A percentile compares a stretch with the other conserved stretches of the same genome.
phyloP scores from a whole-genome alignment of 805 yeast species.

The Scheffersomyces coipomensis region DNA sequence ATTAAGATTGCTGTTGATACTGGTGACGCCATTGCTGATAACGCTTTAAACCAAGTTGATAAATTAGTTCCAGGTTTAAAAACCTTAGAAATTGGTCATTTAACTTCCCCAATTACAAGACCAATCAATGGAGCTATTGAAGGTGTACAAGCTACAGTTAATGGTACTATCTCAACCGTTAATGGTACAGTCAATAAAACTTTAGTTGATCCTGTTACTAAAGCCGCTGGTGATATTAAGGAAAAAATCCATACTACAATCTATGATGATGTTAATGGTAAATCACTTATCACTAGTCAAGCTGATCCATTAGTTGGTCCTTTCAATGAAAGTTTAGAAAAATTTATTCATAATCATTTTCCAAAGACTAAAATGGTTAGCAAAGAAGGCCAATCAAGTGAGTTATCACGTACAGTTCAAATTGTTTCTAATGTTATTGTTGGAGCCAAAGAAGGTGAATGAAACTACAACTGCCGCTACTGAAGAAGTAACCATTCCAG shows the following conservation, averaged over 20 bases:
- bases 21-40: slow-evolving; percentile 54
- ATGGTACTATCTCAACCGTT: slow-evolving; percentile 6
- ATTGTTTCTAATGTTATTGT: slow-evolving; percentile 38
- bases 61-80: slow-evolving; percentile 55
- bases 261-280: slow-evolving; percentile 54
- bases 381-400: slow-evolving; percentile 50
- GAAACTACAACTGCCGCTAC: too few species aligned
- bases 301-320: slow-evolving; percentile 65
- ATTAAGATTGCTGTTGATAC: slow-evolving; percentile 46
- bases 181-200: slow-evolving; percentile 12
- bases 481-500: too few species aligned
- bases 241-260: slow-evolving; percentile 48
- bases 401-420: slow-evolving; percentile 51
- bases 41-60: slow-evolving; percentile 58
- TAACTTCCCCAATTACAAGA: slow-evolving; percentile 46
- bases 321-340: slow-evolving; percentile 52
- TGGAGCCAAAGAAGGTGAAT: slow-evolving; percentile 14
- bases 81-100: slow-evolving; percentile 48
- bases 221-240: slow-evolving; percentile 48
- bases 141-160: slow-evolving; percentile 8
- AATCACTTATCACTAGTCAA: slow-evolving; percentile 59
- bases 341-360: slow-evolving; percentile 40
- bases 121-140: slow-evolving; percentile 47
- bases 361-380: slow-evolving; percentile 44
- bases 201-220: slow-evolving; percentile 45